Conservation (phyloP, 2,329 filamentous ascomycete species). For the Sordariomycetes sp. region DNA sequence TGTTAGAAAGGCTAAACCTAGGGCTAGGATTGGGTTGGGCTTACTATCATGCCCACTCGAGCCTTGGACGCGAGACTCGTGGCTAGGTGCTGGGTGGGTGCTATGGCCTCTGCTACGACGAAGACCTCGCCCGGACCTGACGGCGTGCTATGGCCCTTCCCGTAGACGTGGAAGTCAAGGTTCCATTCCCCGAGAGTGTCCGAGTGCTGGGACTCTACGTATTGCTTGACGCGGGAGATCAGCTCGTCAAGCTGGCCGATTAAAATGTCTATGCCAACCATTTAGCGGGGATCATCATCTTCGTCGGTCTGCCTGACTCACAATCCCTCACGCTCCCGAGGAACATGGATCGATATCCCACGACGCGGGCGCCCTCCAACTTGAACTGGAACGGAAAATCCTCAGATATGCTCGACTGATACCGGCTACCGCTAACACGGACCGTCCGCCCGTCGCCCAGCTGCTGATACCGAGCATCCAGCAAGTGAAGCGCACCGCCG, state of each 20-base stretch:
- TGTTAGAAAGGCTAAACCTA: background rate
- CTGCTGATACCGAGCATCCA: conserved; percentile 11
- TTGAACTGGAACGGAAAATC: background rate
- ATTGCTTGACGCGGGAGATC: background rate
- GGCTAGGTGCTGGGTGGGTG: conserved; percentile 30
- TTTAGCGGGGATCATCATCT: background rate
- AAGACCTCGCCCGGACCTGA: conserved; percentile 19
- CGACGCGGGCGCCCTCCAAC: background rate
- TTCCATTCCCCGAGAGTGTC: conserved; percentile 12
- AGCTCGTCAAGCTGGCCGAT: background rate
- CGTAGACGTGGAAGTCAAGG: conserved; percentile 30
- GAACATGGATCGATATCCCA: background rate
- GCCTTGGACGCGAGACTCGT: conserved; percentile 20
- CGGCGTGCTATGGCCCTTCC: conserved; percentile 13
- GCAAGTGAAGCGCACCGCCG: conserved; percentile 33
- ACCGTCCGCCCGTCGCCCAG: background rate
- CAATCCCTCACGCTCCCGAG: background rate
- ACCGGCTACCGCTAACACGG: background rate
- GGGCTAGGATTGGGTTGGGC: conserved; percentile 15
- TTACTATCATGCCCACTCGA: conserved; percentile 17
- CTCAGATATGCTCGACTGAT: background rate
- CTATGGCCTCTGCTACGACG: conserved; percentile 34
- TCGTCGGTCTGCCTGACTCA: background rate
- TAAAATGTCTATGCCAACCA: background rate
- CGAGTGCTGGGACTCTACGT: conserved; percentile 9